Evolutionary conservation across 441 rosid species (phyloP).

Genomic region (Mallotus repandus): DNA sequence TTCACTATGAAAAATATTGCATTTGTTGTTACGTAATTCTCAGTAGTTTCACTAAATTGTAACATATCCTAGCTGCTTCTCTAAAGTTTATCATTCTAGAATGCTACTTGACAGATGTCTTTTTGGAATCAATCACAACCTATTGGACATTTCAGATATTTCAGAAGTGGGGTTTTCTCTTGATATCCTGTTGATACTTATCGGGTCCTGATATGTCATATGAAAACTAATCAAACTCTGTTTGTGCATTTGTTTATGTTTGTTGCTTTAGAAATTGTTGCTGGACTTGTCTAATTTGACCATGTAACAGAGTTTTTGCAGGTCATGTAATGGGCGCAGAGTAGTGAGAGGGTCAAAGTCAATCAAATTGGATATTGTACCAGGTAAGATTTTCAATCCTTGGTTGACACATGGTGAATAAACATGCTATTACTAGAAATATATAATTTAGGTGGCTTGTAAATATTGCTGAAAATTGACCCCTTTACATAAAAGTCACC

Average conservation of each 20-base stretch:
- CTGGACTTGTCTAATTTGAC: constrained; percentile 14
- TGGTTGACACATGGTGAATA: neutral
- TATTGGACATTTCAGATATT: neutral
- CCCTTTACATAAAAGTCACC: neutral
- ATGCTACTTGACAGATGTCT: neutral
- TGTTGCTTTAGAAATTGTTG: neutral
- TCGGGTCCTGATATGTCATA: neutral
- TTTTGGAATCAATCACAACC: neutral
- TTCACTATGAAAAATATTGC: neutral
- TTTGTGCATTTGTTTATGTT: neutral
- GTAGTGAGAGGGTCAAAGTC: constrained; percentile 78
- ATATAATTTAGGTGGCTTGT: neutral
- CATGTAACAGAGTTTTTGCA: constrained; percentile 69
- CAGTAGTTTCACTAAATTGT: neutral
- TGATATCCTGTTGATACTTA: neutral
- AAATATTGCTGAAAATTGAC: neutral
- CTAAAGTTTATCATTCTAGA: neutral
- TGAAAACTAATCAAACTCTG: neutral
- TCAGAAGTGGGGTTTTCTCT: neutral
- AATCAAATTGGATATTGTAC: constrained; percentile 72
- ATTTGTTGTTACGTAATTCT: neutral
- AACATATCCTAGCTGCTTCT: neutral
- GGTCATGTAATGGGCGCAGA: constrained; percentile 76
- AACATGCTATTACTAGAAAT: neutral
- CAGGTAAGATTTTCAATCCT: constrained; percentile 49